phyloP scores from a whole-genome alignment of 345 rosid genomes.

The Psidium friedrichsthalianum region DNA sequence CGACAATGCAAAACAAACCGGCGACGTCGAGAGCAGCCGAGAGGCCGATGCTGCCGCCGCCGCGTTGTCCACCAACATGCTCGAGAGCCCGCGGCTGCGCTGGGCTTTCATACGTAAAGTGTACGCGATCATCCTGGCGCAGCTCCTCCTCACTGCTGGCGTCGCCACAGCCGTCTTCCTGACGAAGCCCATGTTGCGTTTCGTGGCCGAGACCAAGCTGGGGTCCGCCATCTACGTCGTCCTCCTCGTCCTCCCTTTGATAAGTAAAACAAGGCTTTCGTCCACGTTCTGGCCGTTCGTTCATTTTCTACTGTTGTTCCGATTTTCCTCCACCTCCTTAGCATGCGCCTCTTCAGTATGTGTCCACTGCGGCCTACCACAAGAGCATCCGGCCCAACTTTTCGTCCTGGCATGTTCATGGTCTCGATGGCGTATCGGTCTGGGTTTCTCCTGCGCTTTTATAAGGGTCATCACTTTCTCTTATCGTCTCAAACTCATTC shows the following conservation, averaged over 20 bases:
- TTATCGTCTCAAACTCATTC: not conserved
- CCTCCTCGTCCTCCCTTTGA: constrained; percentile 21
- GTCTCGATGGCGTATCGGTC: constrained; percentile 25
- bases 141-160: constrained; percentile 26
- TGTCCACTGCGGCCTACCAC: constrained; percentile 30
- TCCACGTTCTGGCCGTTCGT: not conserved
- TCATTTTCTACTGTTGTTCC: not conserved
- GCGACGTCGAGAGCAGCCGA: not conserved
- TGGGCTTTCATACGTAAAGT: constrained; percentile 63
- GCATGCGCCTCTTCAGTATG: constrained; percentile 17
- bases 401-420: constrained; percentile 42
- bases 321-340: not conserved
- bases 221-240: constrained; percentile 28
- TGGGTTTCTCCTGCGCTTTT: constrained; percentile 49
- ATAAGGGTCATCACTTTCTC: constrained; percentile 17
- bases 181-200: constrained; percentile 21
- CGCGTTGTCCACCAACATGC: constrained; percentile 2
- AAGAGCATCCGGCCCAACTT: constrained; percentile 53
- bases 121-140: constrained; percentile 33
- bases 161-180: constrained; percentile 32
- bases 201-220: constrained; percentile 16
- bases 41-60: too few species aligned
- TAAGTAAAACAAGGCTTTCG: constrained; percentile 8
- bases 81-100: constrained; percentile 43
- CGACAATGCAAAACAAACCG: not conserved